Percentiles rank a stretch among this genome's conserved stretches.
Conservation (phyloP, 108 stramenopile genomes). For the Chaetoceros muelleri region DNA sequence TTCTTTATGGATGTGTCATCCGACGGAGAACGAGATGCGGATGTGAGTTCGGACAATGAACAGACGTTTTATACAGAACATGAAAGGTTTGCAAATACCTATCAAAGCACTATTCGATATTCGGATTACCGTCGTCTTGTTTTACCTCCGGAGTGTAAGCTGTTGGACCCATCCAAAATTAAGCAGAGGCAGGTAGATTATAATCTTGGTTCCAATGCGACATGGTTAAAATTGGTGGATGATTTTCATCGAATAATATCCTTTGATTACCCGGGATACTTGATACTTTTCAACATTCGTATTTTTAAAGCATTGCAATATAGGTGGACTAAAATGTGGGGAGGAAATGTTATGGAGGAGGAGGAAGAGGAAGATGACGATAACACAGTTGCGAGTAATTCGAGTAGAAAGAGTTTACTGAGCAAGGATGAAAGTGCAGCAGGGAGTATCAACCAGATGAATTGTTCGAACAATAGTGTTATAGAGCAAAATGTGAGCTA, state of each 20-base stretch:
- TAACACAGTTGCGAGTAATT: slow-evolving; percentile 16
- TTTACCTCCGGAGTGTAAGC: slow-evolving; percentile 61
- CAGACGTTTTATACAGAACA: slow-evolving; percentile 29
- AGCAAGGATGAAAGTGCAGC: not conserved
- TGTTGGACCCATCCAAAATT: slow-evolving; percentile 24
- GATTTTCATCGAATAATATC: slow-evolving; percentile 6
- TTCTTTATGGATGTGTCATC: not conserved
- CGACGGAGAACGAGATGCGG: not conserved
- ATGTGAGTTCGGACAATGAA: not conserved
- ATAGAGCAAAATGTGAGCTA: no score
- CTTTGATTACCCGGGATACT: slow-evolving; percentile 9
- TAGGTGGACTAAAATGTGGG: slow-evolving; percentile 12
- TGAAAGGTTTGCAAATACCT: slow-evolving; percentile 53
- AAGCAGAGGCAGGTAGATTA: slow-evolving; percentile 4
- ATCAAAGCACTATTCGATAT: slow-evolving; percentile 32
- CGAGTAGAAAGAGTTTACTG: slow-evolving; percentile 6
- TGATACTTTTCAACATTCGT: slow-evolving; percentile 6
- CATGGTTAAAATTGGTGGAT: slow-evolving; percentile 3
- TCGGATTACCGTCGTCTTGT: slow-evolving; percentile 42
- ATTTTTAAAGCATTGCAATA: slow-evolving; percentile 21
- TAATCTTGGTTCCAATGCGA: slow-evolving; percentile 1
- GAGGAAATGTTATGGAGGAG: slow-evolving; percentile 20
- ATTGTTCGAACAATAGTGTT: not conserved
- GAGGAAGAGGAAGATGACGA: slow-evolving; percentile 29
- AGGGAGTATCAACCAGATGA: not conserved